Conservation (phyloP, 2,329 filamentous ascomycete genomes). For the Paecilomyces fulvus region DNA sequence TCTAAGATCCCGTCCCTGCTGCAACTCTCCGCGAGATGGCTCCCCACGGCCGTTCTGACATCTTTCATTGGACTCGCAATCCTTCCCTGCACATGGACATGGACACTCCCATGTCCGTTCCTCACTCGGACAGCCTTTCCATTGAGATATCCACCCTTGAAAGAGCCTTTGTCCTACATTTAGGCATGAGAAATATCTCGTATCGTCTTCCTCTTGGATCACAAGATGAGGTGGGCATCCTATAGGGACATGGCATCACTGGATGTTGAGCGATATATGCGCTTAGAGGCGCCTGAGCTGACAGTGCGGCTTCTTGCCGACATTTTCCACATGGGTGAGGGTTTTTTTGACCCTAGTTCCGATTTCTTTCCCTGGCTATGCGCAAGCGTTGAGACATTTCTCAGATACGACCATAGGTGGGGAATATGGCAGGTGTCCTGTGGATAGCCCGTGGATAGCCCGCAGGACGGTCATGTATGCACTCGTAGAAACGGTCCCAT, state of each 20-base stretch:
- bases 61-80: not conserved
- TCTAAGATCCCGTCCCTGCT: not conserved
- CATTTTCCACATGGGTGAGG: not conserved
- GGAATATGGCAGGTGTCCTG: not conserved
- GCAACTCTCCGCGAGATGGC: not conserved
- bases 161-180: not conserved
- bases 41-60: not conserved
- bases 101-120: not conserved
- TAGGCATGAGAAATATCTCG: not conserved
- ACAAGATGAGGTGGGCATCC: not conserved
- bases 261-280: not conserved
- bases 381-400: not conserved
- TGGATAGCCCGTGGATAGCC: not conserved
- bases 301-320: not conserved
- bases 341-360: not conserved
- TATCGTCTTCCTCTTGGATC: not conserved
- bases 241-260: not conserved
- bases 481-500: not conserved
- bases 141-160: not conserved
- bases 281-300: not conserved
- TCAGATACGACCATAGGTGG: not conserved
- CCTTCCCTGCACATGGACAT: not conserved
- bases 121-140: not conserved
- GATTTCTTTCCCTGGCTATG: not conserved
- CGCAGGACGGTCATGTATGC: not conserved